Percentiles rank a stretch among this genome's conserved stretches.
Evolutionary conservation across 495 filamentous ascomycete species (phyloP).

Genomic region (Elaphomyces granulatus): DNA sequence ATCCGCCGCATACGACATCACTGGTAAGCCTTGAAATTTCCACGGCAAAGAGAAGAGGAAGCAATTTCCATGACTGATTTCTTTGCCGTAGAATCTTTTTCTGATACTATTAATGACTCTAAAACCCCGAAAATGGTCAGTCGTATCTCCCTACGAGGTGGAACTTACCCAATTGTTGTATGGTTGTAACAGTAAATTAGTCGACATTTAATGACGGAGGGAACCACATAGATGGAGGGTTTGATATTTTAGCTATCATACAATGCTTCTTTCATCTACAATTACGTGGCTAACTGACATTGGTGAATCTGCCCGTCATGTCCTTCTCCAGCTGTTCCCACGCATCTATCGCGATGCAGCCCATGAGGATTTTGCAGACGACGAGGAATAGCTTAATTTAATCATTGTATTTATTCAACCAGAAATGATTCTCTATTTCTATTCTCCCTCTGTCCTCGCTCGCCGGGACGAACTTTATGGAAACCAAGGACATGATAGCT

Average conservation of each 20-base stretch:
- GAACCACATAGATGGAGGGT: conserved; percentile 27
- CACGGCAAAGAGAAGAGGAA: too few species aligned
- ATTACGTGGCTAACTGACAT: too few species aligned
- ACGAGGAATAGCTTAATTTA: conserved; percentile 25
- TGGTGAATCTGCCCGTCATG: conserved; percentile 21
- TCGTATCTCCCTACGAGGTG: too few species aligned
- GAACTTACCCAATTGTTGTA: conserved; percentile 41
- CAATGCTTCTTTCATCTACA: too few species aligned
- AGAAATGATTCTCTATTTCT: conserved; percentile 40
- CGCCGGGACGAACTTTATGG: conserved; percentile 35
- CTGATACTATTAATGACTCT: too few species aligned
- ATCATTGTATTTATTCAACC: conserved; percentile 33
- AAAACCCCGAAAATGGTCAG: too few species aligned
- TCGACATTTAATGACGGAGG: conserved; percentile 28
- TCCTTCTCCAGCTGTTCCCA: conserved; percentile 41
- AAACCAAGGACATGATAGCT: conserved; percentile 23
- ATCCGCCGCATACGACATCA: too few species aligned
- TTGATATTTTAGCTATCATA: conserved; percentile 6
- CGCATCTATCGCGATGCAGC: conserved; percentile 40
- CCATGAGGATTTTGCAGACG: conserved; percentile 37
- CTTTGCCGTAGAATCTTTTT: too few species aligned
- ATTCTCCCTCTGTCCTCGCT: conserved; percentile 37
- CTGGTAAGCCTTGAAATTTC: too few species aligned
- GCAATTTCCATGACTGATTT: too few species aligned
- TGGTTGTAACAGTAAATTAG: conserved; percentile 33